These are phyloP conservation scores for Colletotrichum nymphaeae DNA, from an alignment of 2,329 filamentous ascomycete species.

Conservation along the genomic window DNA sequence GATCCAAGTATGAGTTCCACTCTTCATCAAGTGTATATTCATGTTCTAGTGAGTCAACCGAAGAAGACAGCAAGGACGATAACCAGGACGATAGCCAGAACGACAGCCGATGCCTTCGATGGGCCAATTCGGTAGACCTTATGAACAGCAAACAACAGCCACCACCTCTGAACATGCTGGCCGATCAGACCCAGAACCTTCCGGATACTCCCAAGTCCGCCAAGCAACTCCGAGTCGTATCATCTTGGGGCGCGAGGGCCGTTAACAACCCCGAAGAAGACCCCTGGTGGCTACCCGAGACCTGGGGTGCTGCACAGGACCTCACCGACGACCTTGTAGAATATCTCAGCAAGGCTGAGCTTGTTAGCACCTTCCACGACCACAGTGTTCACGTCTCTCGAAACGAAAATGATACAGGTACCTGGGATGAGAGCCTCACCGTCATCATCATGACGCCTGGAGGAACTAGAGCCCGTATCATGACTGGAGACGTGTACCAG, in stretches of 20 bases:
- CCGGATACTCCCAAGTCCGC: background rate
- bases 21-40: background rate
- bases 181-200: background rate
- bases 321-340: background rate
- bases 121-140: background rate
- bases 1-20: background rate
- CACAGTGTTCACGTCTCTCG: background rate
- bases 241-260: background rate
- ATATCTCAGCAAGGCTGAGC: background rate
- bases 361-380: background rate
- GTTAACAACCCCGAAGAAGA: background rate
- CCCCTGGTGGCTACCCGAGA: constrained; percentile 7
- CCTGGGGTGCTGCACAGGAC: background rate
- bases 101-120: background rate
- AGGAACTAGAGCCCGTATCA: background rate
- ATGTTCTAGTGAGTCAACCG: background rate
- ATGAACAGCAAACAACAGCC: background rate
- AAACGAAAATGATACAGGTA: background rate
- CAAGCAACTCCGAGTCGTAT: background rate
- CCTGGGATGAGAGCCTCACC: background rate
- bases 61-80: background rate
- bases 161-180: background rate
- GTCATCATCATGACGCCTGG: background rate
- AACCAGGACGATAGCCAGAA: too few species aligned
- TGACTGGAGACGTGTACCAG: background rate